Conservation (phyloP, 331 rosid genomes). For the Rosa hybrid region DNA sequence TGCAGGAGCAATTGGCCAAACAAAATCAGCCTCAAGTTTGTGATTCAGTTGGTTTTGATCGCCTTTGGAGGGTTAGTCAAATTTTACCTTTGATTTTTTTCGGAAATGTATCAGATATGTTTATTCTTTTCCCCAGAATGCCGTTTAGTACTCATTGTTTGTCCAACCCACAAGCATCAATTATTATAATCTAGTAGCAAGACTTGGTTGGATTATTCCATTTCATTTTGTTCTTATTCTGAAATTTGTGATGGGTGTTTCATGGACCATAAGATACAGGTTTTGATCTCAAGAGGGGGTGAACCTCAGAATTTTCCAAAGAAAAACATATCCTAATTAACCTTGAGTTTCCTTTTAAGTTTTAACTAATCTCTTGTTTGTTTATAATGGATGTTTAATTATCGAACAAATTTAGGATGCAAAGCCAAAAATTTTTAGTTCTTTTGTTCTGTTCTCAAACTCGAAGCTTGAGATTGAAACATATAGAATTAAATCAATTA, state of each 20-base stretch:
- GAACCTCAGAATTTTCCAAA: not conserved
- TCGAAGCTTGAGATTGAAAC: not conserved
- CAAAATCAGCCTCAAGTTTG: slow-evolving; percentile 22
- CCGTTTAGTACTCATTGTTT: not conserved
- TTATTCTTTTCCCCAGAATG: not conserved
- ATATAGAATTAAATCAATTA: not conserved
- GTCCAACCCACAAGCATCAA: not conserved
- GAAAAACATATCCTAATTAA: not conserved
- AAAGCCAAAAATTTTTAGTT: not conserved
- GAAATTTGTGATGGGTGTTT: not conserved
- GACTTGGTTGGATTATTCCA: not conserved
- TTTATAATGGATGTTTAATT: not conserved
- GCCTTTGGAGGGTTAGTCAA: slow-evolving; percentile 36
- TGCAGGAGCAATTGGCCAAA: slow-evolving; percentile 50
- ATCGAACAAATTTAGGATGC: not conserved
- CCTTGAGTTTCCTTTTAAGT: not conserved
- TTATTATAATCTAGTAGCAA: not conserved
- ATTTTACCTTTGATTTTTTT: not conserved
- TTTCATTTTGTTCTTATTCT: not conserved
- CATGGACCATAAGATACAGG: not conserved
- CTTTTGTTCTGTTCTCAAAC: not conserved
- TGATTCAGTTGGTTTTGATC: slow-evolving; percentile 28
- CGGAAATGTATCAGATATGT: not conserved
- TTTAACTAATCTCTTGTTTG: not conserved
- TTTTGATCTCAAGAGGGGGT: not conserved